Evolutionary conservation across 106 monocot species (phyloP).

Genomic region (Dendrobium nobile): DNA sequence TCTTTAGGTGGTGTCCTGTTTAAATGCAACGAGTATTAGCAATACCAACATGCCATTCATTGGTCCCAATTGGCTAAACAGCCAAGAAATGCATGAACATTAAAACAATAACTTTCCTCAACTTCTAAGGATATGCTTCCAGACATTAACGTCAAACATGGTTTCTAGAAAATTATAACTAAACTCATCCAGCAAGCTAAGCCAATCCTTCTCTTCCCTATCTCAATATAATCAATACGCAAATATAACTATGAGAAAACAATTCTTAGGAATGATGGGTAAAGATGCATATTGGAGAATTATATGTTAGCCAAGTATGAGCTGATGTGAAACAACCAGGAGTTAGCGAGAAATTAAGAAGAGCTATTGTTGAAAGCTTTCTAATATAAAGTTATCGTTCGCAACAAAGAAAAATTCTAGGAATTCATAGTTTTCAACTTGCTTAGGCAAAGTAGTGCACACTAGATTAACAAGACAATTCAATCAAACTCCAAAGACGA

Average conservation of each 20-base stretch:
- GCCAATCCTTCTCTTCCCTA: not conserved
- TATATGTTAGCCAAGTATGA: not conserved
- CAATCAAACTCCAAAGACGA: too few species aligned
- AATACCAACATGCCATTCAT: not conserved
- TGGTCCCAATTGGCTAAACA: not conserved
- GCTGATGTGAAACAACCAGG: too few species aligned
- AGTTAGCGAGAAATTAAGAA: too few species aligned
- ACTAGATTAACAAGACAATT: too few species aligned
- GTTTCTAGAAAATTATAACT: not conserved
- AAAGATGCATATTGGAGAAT: too few species aligned
- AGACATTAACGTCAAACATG: not conserved
- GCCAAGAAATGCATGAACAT: not conserved
- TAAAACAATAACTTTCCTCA: too few species aligned
- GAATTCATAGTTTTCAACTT: too few species aligned
- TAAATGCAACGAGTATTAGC: not conserved
- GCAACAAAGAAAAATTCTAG: too few species aligned
- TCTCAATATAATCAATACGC: not conserved
- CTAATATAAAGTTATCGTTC: too few species aligned
- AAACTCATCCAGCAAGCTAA: not conserved
- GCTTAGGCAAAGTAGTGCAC: too few species aligned
- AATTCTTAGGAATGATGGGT: not conserved
- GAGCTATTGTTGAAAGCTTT: too few species aligned
- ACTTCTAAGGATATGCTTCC: not conserved
- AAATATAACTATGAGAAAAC: not conserved
- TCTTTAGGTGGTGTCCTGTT: not conserved